Evolutionary conservation across 331 rosid genomes (phyloP).

Genomic region (Telfairia occidentalis): DNA sequence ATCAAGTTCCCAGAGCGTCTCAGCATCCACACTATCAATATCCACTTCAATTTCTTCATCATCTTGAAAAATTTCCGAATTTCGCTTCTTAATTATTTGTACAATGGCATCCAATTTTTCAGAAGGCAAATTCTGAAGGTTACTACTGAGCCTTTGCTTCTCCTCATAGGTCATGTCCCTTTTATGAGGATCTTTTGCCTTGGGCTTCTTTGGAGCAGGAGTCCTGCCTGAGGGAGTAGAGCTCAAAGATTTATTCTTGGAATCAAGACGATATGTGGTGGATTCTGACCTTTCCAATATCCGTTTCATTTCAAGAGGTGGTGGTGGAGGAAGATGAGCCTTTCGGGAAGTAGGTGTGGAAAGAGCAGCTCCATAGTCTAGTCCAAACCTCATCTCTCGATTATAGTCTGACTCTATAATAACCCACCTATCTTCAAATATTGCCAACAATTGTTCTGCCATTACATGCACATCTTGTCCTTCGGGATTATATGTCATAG

Average conservation of each 20-base stretch:
- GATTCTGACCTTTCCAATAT: slow-evolving; percentile 78
- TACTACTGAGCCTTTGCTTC: slow-evolving; percentile 75
- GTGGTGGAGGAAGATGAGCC: slow-evolving; percentile 41
- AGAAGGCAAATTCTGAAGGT: slow-evolving; percentile 73
- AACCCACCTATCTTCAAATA: slow-evolving; percentile 86
- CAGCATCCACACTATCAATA: slow-evolving; percentile 82
- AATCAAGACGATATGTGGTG: slow-evolving; percentile 33
- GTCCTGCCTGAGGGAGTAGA: slow-evolving; percentile 57
- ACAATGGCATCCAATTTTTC: slow-evolving; percentile 76
- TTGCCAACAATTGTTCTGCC: slow-evolving; percentile 61
- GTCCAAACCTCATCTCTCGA: slow-evolving; percentile 46
- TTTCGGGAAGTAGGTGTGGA: slow-evolving; percentile 52
- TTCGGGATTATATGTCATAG: slow-evolving; percentile 80
- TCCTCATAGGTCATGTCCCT: slow-evolving; percentile 93
- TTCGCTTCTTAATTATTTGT: slow-evolving; percentile 74
- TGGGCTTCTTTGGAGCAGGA: slow-evolving; percentile 89
- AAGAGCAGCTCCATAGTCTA: slow-evolving; percentile 35
- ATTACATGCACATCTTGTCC: slow-evolving; percentile 90
- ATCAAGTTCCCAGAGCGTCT: slow-evolving; percentile 98
- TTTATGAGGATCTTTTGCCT: slow-evolving; percentile 79
- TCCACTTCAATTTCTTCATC: slow-evolving; percentile 97
- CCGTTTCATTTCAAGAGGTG: slow-evolving; percentile 74
- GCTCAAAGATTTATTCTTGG: slow-evolving; percentile 32
- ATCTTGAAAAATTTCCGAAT: slow-evolving; percentile 62
- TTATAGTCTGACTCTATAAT: slow-evolving; percentile 65